phyloP scores from a whole-genome alignment of 176 grass and related monocot genomes.

The Rhipidocladum racemiflorum region DNA sequence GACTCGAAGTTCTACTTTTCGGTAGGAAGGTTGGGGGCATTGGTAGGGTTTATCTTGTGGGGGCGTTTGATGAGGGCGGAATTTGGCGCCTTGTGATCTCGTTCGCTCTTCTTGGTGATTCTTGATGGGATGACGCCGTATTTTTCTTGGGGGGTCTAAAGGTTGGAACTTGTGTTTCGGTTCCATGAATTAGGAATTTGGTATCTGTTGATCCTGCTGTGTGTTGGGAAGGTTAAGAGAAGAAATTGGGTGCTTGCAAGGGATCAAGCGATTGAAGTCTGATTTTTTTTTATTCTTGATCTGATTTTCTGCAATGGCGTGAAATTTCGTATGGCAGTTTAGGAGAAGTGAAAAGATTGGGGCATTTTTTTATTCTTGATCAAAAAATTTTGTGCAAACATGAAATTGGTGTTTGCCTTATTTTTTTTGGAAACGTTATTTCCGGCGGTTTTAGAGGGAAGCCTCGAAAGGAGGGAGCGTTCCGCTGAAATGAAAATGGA shows the following conservation, averaged over 20 bases:
- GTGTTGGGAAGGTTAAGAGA: background rate
- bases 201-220: background rate
- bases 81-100: background rate
- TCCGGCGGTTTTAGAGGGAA: background rate
- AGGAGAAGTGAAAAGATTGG: background rate
- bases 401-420: background rate
- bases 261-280: background rate
- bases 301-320: background rate
- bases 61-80: background rate
- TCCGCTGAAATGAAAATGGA: background rate
- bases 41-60: conserved; percentile 2
- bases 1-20: background rate
- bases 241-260: background rate
- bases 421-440: background rate
- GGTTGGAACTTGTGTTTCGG: background rate
- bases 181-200: background rate
- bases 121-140: background rate
- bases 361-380: no score
- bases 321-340: background rate
- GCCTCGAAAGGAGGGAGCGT: background rate
- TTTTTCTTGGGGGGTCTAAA: background rate
- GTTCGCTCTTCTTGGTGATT: background rate
- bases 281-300: background rate
- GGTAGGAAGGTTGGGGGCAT: background rate
- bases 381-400: no score